phyloP scores from a whole-genome alignment of 495 filamentous ascomycete genomes.

The Letharia lupina region DNA sequence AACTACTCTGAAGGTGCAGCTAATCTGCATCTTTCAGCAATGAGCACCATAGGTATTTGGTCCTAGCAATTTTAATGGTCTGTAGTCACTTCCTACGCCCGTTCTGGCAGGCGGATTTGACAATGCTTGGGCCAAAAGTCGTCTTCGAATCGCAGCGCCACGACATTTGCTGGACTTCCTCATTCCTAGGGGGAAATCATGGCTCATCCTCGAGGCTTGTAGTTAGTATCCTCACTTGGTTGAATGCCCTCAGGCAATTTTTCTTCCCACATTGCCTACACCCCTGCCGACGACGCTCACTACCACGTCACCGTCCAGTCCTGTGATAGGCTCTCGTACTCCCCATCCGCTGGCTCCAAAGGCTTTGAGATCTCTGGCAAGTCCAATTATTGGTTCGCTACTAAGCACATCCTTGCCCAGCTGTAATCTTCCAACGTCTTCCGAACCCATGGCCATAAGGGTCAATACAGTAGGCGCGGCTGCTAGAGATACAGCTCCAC shows the following conservation, averaged over 20 bases:
- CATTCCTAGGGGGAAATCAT: not conserved
- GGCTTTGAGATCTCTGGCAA: slow-evolving; percentile 72
- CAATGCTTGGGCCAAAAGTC: not conserved
- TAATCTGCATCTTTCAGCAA: not conserved
- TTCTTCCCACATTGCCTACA: slow-evolving; percentile 90
- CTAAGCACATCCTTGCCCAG: slow-evolving; percentile 64
- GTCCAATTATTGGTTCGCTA: slow-evolving; percentile 64
- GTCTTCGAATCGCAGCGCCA: not conserved
- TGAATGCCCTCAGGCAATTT: slow-evolving; percentile 58
- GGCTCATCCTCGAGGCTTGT: not conserved
- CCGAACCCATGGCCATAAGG: slow-evolving; percentile 92
- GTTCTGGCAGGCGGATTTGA: not conserved
- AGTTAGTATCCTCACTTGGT: not conserved
- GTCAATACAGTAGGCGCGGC: slow-evolving; percentile 65
- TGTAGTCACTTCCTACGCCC: not conserved
- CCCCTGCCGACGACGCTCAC: slow-evolving; percentile 89
- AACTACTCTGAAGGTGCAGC: not conserved
- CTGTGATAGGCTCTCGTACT: slow-evolving; percentile 60
- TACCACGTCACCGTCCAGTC: slow-evolving; percentile 64
- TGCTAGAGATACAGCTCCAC: slow-evolving; percentile 67
- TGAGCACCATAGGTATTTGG: not conserved
- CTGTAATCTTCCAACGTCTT: slow-evolving; percentile 59
- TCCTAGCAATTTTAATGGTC: not conserved
- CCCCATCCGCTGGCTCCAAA: slow-evolving; percentile 88
- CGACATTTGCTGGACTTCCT: not conserved